Conservation (phyloP, 192 early-diverging fungal genomes). For the Coemansia interrupta region DNA sequence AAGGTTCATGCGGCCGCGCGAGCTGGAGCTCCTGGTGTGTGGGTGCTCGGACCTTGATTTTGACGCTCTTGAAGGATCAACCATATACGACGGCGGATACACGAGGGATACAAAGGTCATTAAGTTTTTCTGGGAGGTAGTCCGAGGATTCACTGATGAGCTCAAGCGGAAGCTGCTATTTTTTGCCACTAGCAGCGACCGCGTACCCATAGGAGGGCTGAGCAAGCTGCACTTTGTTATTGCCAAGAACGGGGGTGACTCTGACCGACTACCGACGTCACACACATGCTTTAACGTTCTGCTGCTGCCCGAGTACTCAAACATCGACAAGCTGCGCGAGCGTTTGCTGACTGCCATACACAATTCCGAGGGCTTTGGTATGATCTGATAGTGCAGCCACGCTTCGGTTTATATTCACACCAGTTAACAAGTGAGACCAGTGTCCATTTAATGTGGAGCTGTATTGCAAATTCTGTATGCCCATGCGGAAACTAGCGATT, state of each 20-base stretch:
- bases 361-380: slow-evolving; percentile 78
- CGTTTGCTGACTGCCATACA: slow-evolving; percentile 75
- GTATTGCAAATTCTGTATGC: too few relatives aligned
- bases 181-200: slow-evolving; percentile 88
- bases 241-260: slow-evolving; percentile 80
- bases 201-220: slow-evolving; percentile 85
- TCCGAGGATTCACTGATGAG: slow-evolving; percentile 74
- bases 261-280: slow-evolving; percentile 83
- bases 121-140: slow-evolving; percentile 82
- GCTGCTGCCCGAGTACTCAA: slow-evolving; percentile 77
- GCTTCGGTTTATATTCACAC: too few relatives aligned
- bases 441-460: too few relatives aligned
- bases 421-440: too few relatives aligned
- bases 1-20: slow-evolving; percentile 78
- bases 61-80: slow-evolving; percentile 67
- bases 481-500: too few relatives aligned
- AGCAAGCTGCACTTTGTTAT: slow-evolving; percentile 82
- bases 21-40: slow-evolving; percentile 84
- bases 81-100: slow-evolving; percentile 86
- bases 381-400: slow-evolving; percentile 52
- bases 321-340: slow-evolving; percentile 73
- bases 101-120: slow-evolving; percentile 61
- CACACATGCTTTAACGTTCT: slow-evolving; percentile 94
- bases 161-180: slow-evolving; percentile 84
- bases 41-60: slow-evolving; percentile 85